Evolutionary conservation across 306 rosid genomes (phyloP), one percentile per base, ranked within the genome.

Genomic region (Psophocarpus tetragonolobus): DNA sequence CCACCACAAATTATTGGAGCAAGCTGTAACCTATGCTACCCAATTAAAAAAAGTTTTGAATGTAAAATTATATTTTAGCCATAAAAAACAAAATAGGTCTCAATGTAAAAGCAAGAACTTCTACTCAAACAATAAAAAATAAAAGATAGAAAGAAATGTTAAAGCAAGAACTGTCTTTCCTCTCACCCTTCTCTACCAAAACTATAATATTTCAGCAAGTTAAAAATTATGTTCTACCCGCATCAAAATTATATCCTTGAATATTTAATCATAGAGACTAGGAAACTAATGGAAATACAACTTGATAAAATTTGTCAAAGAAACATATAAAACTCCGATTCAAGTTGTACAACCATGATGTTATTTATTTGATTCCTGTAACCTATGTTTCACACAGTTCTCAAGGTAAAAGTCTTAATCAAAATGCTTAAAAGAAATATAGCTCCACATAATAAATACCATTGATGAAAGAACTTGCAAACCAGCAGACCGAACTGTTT

Each of bases 401-500:
- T 38, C 44, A 38, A 38, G 44, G 44, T 0, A 38, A 38, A 38
- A 35, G 13, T 38, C 10, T 38, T 38, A 38, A 38, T 38, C 44
- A 48, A 77, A 84, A n/a, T 26, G 11, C 2, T 39, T 68, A 51
- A 79, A 69, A 58, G 12, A 74, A 65, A n/a, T 26, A 58, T 81
- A 63, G 73, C 51, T 78, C 75, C 48, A 65, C 50, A 45, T 78
- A 84, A 2, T 56, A 71, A 71, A 15, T 92, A 92, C 97, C 98
- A 95, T 87, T 42, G 98, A 76, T 36, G 98, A 88, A 65, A 95
- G 98, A 76, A 87, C 85, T 85, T 86, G 91, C 78, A 92, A 85
- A 60, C 93, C 93, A 79, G 95, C 89, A 17, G 93, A 78, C 75
- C 91, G 87, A 51, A 78, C 85, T 58, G 27, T 67, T 81, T 75